Evolutionary conservation across 148 eudicot species (phyloP), one percentile per base, ranked within the genome.

Genomic region (Euryodendron excelsum): DNA sequence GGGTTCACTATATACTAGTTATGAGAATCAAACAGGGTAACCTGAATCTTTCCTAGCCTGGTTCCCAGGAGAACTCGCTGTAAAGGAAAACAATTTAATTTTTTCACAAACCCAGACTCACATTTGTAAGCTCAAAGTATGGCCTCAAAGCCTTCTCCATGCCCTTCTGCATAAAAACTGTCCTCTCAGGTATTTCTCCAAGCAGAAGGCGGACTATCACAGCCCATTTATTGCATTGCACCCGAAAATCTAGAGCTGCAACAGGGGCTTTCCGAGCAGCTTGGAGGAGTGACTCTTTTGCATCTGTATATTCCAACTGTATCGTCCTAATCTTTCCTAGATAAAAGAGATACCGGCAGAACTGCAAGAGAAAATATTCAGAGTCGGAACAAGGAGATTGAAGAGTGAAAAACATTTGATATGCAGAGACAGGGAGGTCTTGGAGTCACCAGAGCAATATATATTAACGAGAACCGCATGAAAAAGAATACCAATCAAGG

Each of bases 221-320:
- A 77, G 96, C 97, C 99, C 97, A 95, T 80, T 95, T 95, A 84
- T 91, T 93, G 88, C 99, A 95, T 84, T 88, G 94, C 80, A 91
- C 90, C 78, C 97, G 87, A 83, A 95, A 95, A 45, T 97, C 97
- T 85, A 93, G 93, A 79, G 99, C 99, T 60, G 97, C 90, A 69
- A 83, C 81, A 72, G 98, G 98, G 37, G 98, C 98, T 82, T 95
- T 95, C 60, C 97, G 86, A 76, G 96, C 96, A 83, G 98, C 98
- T 84, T 95, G 98, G 78, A 95, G 93, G 67, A 95, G 90, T 81
- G 93, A 90, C 78, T 95, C 98, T 77, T 93, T 95, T 34, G 98
- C 98, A 89, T 95, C 98, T 61, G 97, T 93, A 76, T 93, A 95
- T 78, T 95, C 98, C 84, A 95, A 79, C 79, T 95, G 96, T 79